Evolutionary conservation across 768 basidiomycete species (phyloP).

Genomic region (Kockovaella imperatae): DNA sequence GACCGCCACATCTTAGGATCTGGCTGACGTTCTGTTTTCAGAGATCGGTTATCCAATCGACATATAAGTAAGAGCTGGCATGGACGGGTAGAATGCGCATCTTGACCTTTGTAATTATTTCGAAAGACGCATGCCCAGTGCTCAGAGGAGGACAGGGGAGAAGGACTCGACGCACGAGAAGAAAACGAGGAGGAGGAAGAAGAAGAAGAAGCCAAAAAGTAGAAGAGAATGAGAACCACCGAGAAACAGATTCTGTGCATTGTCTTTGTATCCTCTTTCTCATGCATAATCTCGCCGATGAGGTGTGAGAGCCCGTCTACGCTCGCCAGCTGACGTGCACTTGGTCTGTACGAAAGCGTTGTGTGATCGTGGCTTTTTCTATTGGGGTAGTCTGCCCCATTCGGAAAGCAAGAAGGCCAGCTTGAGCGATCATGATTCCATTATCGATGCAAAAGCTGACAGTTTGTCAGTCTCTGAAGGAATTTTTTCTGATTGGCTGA

Average conservation of each 20-base stretch:
- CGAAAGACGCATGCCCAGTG: too few species aligned
- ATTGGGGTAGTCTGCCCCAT: constrained; percentile 80
- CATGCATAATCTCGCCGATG: too few species aligned
- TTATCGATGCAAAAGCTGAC: constrained; percentile 99
- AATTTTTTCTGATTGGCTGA: not conserved
- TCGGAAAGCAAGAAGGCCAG: constrained; percentile 79
- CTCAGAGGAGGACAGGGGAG: not conserved
- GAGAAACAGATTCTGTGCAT: too few species aligned
- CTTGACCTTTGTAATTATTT: too few species aligned
- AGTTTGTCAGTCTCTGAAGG: too few species aligned
- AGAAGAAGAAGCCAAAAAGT: not conserved
- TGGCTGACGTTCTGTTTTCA: constrained; percentile 6
- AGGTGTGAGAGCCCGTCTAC: not conserved
- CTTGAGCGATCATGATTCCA: constrained; percentile 99
- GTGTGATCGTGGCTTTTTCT: constrained; percentile 77
- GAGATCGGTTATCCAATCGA: constrained; percentile 2
- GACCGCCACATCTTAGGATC: not conserved
- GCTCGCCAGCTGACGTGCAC: constrained; percentile 85
- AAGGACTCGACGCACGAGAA: not conserved
- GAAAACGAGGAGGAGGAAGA: not conserved
- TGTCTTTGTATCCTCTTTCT: too few species aligned
- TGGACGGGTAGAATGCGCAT: too few species aligned
- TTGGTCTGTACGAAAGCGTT: constrained; percentile 90
- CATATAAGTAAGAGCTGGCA: not conserved
- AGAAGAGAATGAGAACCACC: too few species aligned